Evolutionary conservation across 352 stramenopile genomes (phyloP).

Genomic region (Globisporangium yorkense): DNA sequence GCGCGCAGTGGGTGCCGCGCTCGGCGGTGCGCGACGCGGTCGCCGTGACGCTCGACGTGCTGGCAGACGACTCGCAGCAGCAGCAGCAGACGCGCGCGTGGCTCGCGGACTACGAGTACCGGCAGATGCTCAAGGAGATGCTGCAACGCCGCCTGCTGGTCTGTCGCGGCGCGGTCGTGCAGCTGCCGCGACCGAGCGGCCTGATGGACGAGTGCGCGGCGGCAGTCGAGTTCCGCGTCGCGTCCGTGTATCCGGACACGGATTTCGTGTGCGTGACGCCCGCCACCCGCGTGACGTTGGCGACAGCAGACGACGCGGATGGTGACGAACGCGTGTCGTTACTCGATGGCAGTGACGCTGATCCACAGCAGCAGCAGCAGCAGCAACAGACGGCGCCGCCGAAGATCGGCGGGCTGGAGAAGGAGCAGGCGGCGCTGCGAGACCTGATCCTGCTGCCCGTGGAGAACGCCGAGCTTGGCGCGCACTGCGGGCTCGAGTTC

Average conservation of each 20-base stretch:
- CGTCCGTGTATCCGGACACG: slow-evolving; percentile 38
- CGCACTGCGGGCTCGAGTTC: slow-evolving; percentile 40
- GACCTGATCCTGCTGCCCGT: slow-evolving; percentile 72
- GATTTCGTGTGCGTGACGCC: slow-evolving; percentile 29
- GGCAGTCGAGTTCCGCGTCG: slow-evolving; percentile 29
- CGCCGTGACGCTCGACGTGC: slow-evolving; percentile 41
- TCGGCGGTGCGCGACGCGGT: slow-evolving; percentile 30
- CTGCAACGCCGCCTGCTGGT: slow-evolving; percentile 47
- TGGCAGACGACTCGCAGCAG: not conserved
- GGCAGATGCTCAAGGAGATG: slow-evolving; percentile 47
- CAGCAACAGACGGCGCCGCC: not conserved
- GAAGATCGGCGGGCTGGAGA: slow-evolving; percentile 61
- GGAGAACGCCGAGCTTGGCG: slow-evolving; percentile 23
- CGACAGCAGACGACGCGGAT: not conserved
- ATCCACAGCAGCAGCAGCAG: not conserved
- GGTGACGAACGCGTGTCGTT: not conserved
- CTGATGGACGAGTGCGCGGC: slow-evolving; percentile 6
- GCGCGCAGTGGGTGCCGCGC: slow-evolving; percentile 41
- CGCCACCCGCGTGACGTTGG: slow-evolving; percentile 51
- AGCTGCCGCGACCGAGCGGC: slow-evolving; percentile 25
- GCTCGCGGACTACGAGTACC: slow-evolving; percentile 25
- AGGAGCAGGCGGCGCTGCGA: slow-evolving; percentile 45
- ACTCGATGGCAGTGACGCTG: not conserved
- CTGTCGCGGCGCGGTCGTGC: slow-evolving; percentile 29
- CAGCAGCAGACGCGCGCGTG: slow-evolving; percentile 2